Evolutionary conservation across 768 basidiomycete species (phyloP).

Genomic region (Leccinum disarticulatum): DNA sequence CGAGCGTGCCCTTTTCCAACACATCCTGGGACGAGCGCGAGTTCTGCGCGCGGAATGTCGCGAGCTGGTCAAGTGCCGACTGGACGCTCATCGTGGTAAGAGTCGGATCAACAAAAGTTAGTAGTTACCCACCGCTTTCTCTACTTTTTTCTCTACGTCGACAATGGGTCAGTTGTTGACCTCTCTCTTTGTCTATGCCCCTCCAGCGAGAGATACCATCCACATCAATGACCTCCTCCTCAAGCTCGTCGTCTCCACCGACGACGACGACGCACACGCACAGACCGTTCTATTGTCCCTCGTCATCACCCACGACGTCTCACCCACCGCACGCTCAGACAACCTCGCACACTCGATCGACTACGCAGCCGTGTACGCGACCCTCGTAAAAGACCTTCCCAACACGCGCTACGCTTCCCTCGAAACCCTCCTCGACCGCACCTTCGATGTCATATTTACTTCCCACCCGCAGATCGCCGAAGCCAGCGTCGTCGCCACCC

Average conservation of each 20-base stretch:
- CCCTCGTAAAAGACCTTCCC: slow-evolving; percentile 27
- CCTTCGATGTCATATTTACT: slow-evolving; percentile 40
- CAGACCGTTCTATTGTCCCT: slow-evolving; percentile 60
- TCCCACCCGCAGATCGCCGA: slow-evolving; percentile 35
- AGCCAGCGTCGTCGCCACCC: slow-evolving; percentile 44
- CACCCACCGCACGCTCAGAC: slow-evolving; percentile 49
- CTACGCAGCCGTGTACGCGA: slow-evolving; percentile 47
- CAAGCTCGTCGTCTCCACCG: slow-evolving; percentile 37
- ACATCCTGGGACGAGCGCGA: slow-evolving; percentile 55
- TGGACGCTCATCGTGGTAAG: slow-evolving; percentile 42
- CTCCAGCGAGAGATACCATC: slow-evolving; percentile 33
- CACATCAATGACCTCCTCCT: slow-evolving; percentile 50
- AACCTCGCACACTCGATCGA: slow-evolving; percentile 60
- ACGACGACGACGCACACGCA: slow-evolving; percentile 31
- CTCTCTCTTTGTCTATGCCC: background rate
- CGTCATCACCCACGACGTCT: slow-evolving; percentile 49
- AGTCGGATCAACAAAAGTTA: too few relatives aligned
- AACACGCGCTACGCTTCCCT: slow-evolving; percentile 40
- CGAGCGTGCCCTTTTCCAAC: slow-evolving; percentile 49
- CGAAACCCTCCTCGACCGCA: slow-evolving; percentile 44
- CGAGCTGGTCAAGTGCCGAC: slow-evolving; percentile 50
- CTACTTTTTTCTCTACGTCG: background rate
- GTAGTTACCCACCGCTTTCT: too few relatives aligned
- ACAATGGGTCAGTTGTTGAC: background rate
- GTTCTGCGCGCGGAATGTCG: slow-evolving; percentile 53